Base-by-base conservation (phyloP, 1,284 basidiomycete genomes). In the Thecaphora frezii region DNA sequence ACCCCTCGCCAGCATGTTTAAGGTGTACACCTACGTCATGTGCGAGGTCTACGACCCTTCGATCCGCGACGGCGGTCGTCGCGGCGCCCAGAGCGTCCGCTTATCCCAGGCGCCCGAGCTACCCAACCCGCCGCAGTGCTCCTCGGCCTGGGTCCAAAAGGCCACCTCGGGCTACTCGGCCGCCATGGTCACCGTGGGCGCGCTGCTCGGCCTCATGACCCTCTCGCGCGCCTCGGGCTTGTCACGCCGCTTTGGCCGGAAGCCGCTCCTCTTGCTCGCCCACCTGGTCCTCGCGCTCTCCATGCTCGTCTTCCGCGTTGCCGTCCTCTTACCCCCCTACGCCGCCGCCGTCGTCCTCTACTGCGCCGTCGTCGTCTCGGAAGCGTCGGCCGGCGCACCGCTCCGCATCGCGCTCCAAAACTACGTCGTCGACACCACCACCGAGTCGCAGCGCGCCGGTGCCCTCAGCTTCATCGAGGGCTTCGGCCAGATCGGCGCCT, bases 401-500 rank as follows among this genome's bases (percentile, higher is more conserved):
- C 61, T 73, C 18, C 58, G 66, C 2, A 66, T 73, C 21, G 68
- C 69, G n/a, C 56, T 73, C 13, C 73, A 75, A 45, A 71, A 73
- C 38, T 75, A 73, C 39, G 69, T 75, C 30, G 71, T 75, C n/a
- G 73, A 75, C 55, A 71, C 69, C 2, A 71, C 69, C 10, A 55
- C 60, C 3, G 70, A 73, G 38, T 47, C 67, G 10, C 61, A 69
- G 23, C 51, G 71, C 23, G 70, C 70, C 1, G 63, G 63, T 3
- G 66, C 66, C 2, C 62, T 74, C 21, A 64, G 67, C 59, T 73
- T 74, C 58, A 67, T 73, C 58, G 72, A 74, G 42, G 72, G 72
- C 12, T 67, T 73, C 23, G 70, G 71, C 24, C 72, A 74, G 51
- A 54, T 74, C 23, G 72, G 72, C 39, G 69, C 68, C 7, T 74